Conservation (phyloP, 2,329 filamentous ascomycete genomes). For the Pestalotiopsis sp. region DNA sequence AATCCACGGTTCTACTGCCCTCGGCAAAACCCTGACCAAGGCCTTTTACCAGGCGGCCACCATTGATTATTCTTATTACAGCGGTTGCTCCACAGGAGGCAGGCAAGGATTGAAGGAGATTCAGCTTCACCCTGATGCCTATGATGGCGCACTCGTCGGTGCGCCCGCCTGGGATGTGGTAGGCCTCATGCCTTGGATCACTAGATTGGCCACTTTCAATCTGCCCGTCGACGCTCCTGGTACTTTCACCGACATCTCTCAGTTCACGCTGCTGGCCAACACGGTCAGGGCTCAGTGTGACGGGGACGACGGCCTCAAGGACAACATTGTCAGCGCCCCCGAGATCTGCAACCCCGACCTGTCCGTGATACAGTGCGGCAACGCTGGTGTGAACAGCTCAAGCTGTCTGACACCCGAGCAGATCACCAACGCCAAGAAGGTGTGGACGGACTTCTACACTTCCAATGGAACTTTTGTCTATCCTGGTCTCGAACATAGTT, state of each 20-base stretch:
- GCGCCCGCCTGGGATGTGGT: slow-evolving; percentile 48
- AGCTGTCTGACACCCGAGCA: slow-evolving; percentile 42
- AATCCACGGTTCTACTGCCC: slow-evolving; percentile 44
- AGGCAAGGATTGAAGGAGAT: slow-evolving; percentile 53
- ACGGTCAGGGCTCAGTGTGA: slow-evolving; percentile 45
- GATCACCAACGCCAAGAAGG: slow-evolving; percentile 31
- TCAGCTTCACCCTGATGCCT: slow-evolving; percentile 51
- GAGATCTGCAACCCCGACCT: slow-evolving; percentile 32
- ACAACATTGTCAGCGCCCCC: slow-evolving; percentile 44
- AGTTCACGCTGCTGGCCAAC: slow-evolving; percentile 43
- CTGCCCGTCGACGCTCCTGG: slow-evolving; percentile 39
- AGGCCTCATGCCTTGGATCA: slow-evolving; percentile 41
- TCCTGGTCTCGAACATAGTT: slow-evolving; percentile 43
- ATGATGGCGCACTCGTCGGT: slow-evolving; percentile 53
- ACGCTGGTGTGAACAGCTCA: slow-evolving; percentile 11
- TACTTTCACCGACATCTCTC: slow-evolving; percentile 41
- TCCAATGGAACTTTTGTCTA: slow-evolving; percentile 28
- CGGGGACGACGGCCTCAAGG: slow-evolving; percentile 41
- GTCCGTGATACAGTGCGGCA: slow-evolving; percentile 20
- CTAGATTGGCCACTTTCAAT: slow-evolving; percentile 45
- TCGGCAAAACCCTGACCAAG: slow-evolving; percentile 45
- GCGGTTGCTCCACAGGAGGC: slow-evolving; percentile 57
- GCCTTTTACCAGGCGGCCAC: slow-evolving; percentile 42
- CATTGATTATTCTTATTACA: slow-evolving; percentile 48
- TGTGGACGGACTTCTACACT: slow-evolving; percentile 30